These are phyloP conservation scores for Jamesozyma lodderae DNA, from an alignment of 805 yeast genomes.

Conservation along the genomic window DNA sequence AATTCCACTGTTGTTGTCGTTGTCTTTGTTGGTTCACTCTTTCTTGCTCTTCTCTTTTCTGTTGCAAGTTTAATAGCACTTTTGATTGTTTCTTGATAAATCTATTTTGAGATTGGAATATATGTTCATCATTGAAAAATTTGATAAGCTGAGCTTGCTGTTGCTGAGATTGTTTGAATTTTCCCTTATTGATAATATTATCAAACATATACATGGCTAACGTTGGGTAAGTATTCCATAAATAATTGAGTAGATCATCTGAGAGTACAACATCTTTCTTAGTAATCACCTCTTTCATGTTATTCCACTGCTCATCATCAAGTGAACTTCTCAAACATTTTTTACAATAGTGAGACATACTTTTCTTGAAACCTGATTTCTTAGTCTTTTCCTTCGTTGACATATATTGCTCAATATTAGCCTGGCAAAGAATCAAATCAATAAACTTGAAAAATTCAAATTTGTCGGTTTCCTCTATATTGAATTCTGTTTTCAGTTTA, in stretches of 20 bases:
- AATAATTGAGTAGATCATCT: conserved; percentile 13
- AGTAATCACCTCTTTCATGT: conserved; percentile 7
- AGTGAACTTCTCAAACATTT: conserved; percentile 14
- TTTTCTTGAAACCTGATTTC: background rate
- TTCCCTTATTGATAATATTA: conserved; percentile 9
- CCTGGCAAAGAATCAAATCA: conserved; percentile 20
- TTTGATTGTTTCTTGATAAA: conserved; percentile 27
- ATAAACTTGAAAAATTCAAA: conserved; percentile 14
- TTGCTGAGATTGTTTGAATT: conserved; percentile 4
- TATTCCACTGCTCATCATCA: conserved; percentile 10
- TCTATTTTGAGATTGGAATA: conserved; percentile 12
- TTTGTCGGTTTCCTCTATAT: background rate
- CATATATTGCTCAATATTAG: conserved; percentile 7
- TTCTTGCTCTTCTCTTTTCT: conserved; percentile 5
- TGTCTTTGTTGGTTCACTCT: background rate
- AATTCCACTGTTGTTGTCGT: conserved; percentile 35
- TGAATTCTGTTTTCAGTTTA: background rate
- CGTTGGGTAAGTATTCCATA: conserved; percentile 26
- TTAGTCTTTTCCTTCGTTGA: background rate
- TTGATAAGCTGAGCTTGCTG: conserved; percentile 13
- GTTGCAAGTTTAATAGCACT: conserved; percentile 24
- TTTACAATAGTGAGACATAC: conserved; percentile 12
- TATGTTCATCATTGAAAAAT: conserved; percentile 17
- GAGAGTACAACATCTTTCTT: conserved; percentile 10
- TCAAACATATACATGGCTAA: conserved; percentile 20